Conservation (phyloP, 768 basidiomycete species). For the Fomitopsis pulvina region DNA sequence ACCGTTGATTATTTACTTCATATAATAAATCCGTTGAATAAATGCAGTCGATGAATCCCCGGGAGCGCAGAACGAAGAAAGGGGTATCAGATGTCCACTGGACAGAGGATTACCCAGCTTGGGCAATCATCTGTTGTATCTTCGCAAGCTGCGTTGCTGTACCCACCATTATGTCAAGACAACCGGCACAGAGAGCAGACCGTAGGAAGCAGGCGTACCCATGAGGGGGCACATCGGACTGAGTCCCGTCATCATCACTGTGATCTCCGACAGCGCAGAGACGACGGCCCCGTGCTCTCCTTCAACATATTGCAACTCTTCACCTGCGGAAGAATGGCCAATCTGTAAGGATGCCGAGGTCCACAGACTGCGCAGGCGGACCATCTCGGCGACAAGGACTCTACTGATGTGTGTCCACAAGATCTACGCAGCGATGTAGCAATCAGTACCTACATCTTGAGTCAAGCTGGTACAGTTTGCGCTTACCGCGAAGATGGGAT, state of each 20-base stretch:
- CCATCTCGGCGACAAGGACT: conserved; percentile 17
- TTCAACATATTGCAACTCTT: neutral
- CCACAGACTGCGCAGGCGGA: conserved; percentile 2
- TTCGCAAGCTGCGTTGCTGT: conserved; percentile 1
- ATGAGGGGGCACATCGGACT: conserved; percentile 16
- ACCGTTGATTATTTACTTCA: too few species aligned
- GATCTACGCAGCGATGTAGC: conserved; percentile 9
- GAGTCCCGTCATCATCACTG: conserved; percentile 14
- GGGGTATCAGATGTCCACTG: too few species aligned
- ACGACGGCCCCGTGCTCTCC: conserved; percentile 9
- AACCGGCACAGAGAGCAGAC: neutral
- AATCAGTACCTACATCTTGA: neutral
- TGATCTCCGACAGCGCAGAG: conserved; percentile 14
- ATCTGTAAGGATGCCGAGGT: neutral
- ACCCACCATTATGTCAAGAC: neutral
- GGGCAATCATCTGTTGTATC: neutral
- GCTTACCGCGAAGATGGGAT: conserved; percentile 23
- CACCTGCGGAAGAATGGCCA: neutral
- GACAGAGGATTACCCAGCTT: neutral
- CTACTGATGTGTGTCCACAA: conserved; percentile 15
- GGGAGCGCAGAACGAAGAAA: too few species aligned
- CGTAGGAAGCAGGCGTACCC: conserved; percentile 11
- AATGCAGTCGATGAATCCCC: too few species aligned
- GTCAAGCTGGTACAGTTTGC: neutral
- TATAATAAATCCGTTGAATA: too few species aligned